phyloP scores from a whole-genome alignment of 2,329 filamentous ascomycete genomes.

The Zymoseptoria crescenta region DNA sequence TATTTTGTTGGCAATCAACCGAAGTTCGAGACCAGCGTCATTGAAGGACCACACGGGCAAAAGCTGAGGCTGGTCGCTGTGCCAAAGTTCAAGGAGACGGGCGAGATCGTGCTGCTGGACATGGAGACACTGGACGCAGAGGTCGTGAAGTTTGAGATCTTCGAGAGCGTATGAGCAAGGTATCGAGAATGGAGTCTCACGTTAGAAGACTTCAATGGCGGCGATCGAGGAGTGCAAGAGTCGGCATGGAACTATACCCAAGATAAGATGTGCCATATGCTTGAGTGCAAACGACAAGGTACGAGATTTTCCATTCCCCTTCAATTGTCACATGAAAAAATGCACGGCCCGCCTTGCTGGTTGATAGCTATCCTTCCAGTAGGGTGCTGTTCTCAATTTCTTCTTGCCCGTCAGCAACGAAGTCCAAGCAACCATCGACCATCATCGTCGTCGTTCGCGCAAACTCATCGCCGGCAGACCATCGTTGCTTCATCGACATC shows the following conservation, averaged over 20 bases:
- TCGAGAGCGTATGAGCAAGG: slow-evolving; percentile 10
- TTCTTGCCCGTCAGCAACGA: background rate
- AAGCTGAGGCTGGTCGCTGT: slow-evolving; percentile 71
- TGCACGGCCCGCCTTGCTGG: background rate
- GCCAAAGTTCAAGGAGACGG: slow-evolving; percentile 70
- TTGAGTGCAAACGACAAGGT: background rate
- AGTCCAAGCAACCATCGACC: background rate
- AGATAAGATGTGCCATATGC: background rate
- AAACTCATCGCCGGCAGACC: too few species aligned
- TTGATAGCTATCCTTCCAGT: background rate
- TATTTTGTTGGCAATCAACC: slow-evolving; percentile 65
- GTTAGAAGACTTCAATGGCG: background rate
- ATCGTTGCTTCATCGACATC: too few species aligned
- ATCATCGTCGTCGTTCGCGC: background rate
- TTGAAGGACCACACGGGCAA: slow-evolving; percentile 52
- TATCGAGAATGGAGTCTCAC: too few species aligned
- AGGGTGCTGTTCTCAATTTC: background rate
- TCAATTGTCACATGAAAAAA: background rate
- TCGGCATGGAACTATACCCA: background rate
- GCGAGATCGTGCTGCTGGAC: slow-evolving; percentile 76
- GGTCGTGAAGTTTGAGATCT: slow-evolving; percentile 51
- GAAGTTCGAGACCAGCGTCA: slow-evolving; percentile 52
- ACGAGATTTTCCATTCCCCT: background rate
- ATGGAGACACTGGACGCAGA: slow-evolving; percentile 75
- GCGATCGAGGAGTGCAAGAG: background rate